Conservation (phyloP, 2,329 filamentous ascomycete genomes). For the Alternaria brassicae region DNA sequence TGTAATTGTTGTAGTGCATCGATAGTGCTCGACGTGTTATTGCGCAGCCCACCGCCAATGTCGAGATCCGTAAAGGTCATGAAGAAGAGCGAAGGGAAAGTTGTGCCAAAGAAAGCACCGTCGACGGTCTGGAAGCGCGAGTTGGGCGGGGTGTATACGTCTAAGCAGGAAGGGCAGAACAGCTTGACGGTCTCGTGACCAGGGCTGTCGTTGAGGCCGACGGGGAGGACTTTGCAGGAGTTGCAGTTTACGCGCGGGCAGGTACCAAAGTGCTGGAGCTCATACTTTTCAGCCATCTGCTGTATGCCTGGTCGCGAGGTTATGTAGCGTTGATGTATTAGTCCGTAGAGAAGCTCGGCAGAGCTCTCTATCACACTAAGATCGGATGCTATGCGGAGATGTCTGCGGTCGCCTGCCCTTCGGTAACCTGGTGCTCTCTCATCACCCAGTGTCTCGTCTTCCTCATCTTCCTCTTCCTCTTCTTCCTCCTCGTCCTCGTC, state of each 20-base stretch:
- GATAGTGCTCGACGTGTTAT: slow-evolving; percentile 53
- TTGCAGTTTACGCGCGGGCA: slow-evolving; percentile 96
- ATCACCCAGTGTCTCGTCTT: slow-evolving; percentile 53
- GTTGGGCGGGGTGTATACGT: slow-evolving; percentile 97
- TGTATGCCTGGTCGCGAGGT: slow-evolving; percentile 95
- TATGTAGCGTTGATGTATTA: slow-evolving; percentile 98
- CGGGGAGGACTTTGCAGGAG: slow-evolving; percentile 86
- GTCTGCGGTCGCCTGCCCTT: slow-evolving; percentile 64
- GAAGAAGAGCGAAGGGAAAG: slow-evolving; percentile 95
- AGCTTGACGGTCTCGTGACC: slow-evolving; percentile 98
- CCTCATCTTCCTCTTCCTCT: slow-evolving; percentile 68
- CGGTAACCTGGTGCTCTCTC: slow-evolving; percentile 66
- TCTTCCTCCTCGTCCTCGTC: slow-evolving; percentile 81
- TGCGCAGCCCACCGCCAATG: slow-evolving; percentile 72
- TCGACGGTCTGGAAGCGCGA: slow-evolving; percentile 97
- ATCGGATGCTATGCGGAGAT: slow-evolving; percentile 88
- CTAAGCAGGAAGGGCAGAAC: slow-evolving; percentile 94
- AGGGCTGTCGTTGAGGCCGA: slow-evolving; percentile 91
- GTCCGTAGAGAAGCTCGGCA: slow-evolving; percentile 95
- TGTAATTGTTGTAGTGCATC: slow-evolving; percentile 47
- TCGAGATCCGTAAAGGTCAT: slow-evolving; percentile 98
- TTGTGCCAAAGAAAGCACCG: slow-evolving; percentile 96
- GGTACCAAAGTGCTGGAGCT: slow-evolving; percentile 91
- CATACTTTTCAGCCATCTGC: slow-evolving; percentile 99
- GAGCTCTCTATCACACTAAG: slow-evolving; percentile 95